Evolutionary conservation across 768 basidiomycete species (phyloP), one percentile per base, ranked within the genome.

Genomic region (Tricholoma saponaceum): DNA sequence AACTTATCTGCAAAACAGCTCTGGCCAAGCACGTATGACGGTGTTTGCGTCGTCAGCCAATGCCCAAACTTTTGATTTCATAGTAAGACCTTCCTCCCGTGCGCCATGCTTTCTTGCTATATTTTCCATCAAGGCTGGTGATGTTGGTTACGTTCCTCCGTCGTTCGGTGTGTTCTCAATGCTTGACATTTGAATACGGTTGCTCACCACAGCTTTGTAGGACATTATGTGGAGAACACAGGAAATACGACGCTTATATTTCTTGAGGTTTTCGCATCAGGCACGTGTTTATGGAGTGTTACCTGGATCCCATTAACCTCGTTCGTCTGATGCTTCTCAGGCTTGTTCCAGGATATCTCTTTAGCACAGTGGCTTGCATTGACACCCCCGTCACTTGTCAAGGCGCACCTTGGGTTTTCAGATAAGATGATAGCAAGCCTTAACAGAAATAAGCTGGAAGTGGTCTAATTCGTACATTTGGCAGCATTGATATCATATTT

Each of bases 221-320:
- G 44, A 1, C 87, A 89, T 64, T 87, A 87, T 64, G 74, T 88
- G 25, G 85, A 87, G 66, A 86, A 87, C 67, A 83, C 77, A 4
- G 85, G 85, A 14, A 81, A 84, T 60, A 75, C 77, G 2, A 80
- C 85, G 2, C 66, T 87, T 37, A 74, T 69, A 58, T 83, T 81
- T 64, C 73, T 89, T 5, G 85, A 88, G 65, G 79, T 88, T n/a
- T 83, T 86, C 66, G 79, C 76, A 62, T 74, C 83, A 26, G 75
- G 81, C 79, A 65, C 52, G 71, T 57, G 4, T 18, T 51, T 49
- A 30, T 26, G 33, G 35, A 20, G 47, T 2, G 52, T 49, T 51
- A 64, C n/a, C 46, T 37, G 4, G 30, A 62, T 39, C 55, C 51
- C 2, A 54, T 79, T n/a, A n/a, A n/a, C n/a, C 80, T 76, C 58